These are phyloP conservation scores for Lentithecium fluviatile DNA, from an alignment of 495 filamentous ascomycete genomes.

Conservation along the genomic window DNA sequence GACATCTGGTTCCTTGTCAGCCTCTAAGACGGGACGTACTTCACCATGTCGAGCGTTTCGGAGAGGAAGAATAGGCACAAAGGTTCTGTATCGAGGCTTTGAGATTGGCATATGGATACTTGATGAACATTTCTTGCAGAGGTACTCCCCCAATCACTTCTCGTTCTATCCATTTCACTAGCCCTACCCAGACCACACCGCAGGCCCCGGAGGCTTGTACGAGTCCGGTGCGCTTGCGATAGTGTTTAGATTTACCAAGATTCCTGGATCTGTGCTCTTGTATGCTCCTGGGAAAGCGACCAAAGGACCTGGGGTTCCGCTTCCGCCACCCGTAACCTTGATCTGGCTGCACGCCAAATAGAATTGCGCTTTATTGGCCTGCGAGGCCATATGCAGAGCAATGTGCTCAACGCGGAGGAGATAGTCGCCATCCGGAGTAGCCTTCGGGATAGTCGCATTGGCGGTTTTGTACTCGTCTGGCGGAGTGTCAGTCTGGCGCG, in stretches of 20 bases:
- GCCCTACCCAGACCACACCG: conserved; percentile 31
- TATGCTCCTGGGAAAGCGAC: conserved; percentile 34
- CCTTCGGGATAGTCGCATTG: conserved; percentile 53
- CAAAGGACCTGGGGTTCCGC: conserved; percentile 32
- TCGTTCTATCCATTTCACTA: too few species aligned
- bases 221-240: conserved; percentile 8
- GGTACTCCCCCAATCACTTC: too few species aligned
- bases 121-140: too few species aligned
- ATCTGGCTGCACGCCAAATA: conserved; percentile 38
- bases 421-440: conserved; percentile 58
- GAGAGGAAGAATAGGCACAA: too few species aligned
- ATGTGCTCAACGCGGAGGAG: conserved; percentile 64
- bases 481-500: neutral
- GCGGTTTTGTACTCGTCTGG: conserved; percentile 31
- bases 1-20: too few species aligned
- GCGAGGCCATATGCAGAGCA: conserved; percentile 48
- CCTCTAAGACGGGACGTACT: too few species aligned
- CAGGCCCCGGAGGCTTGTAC: conserved; percentile 35
- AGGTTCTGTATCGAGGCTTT: too few species aligned
- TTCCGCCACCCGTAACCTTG: conserved; percentile 37
- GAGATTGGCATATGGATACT: too few species aligned
- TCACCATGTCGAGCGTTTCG: too few species aligned
- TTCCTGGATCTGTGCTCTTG: conserved; percentile 34
- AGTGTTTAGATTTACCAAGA: conserved; percentile 22
- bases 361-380: conserved; percentile 37